phyloP scores from a whole-genome alignment of 345 rosid genomes.

The Eutrema japonicum region DNA sequence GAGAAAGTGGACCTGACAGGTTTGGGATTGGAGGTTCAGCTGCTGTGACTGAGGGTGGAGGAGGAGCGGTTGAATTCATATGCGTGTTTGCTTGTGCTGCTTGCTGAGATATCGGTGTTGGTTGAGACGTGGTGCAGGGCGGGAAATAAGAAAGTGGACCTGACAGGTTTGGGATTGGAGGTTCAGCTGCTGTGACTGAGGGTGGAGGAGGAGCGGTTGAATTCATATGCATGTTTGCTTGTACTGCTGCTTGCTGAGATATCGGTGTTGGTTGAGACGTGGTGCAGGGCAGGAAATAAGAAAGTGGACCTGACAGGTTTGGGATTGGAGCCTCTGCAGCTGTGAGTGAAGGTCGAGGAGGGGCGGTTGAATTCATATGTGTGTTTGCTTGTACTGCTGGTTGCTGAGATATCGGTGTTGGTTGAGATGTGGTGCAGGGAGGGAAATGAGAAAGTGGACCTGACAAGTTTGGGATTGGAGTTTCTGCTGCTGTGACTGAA shows the following conservation, averaged over 20 bases:
- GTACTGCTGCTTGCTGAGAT: neutral
- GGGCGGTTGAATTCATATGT: neutral
- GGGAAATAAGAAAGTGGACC: neutral
- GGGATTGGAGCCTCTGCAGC: neutral
- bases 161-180: neutral
- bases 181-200: neutral
- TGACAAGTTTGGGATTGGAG: neutral
- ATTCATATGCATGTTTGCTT: neutral
- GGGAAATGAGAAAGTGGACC: neutral
- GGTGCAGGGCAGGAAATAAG: neutral
- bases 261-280: slow-evolving; percentile 4
- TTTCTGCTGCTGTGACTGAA: neutral
- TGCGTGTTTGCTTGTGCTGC: neutral
- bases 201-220: slow-evolving; percentile 15
- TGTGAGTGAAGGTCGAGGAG: slow-evolving; percentile 13
- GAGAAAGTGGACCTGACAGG: neutral
- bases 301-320: neutral
- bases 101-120: slow-evolving; percentile 2
- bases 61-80: slow-evolving; percentile 9
- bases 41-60: slow-evolving; percentile 6
- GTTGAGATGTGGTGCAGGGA: neutral
- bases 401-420: no score
- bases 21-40: neutral
- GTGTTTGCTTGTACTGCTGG: neutral
- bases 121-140: neutral